Conservation (phyloP, 345 rosid species). For the Lenwebbia sp. region DNA sequence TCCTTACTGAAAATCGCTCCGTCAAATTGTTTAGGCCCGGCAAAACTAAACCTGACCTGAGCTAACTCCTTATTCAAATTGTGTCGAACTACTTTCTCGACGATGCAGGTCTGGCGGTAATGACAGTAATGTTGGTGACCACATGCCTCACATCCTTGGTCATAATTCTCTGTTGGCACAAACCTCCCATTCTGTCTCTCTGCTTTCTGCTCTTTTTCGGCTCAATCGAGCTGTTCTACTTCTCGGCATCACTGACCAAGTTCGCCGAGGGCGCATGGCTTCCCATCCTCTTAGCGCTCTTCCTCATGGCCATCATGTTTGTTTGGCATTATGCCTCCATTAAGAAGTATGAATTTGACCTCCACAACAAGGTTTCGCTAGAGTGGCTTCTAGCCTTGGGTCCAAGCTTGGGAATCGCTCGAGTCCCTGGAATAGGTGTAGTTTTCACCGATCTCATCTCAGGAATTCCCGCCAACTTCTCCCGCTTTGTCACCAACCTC, state of each 20-base stretch:
- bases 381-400: conserved; percentile 98
- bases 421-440: conserved; percentile 92
- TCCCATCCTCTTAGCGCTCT: conserved; percentile 85
- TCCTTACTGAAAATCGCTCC: background rate
- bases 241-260: conserved; percentile 95
- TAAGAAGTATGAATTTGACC: conserved; percentile 87
- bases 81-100: background rate
- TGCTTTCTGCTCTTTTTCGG: conserved; percentile 78
- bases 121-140: conserved; percentile 98
- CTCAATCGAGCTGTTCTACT: conserved; percentile 80
- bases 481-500: conserved; percentile 96
- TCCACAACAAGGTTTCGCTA: conserved; percentile 90
- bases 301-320: conserved; percentile 85
- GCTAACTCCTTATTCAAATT: background rate
- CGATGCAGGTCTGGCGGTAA: conserved; percentile 85
- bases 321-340: conserved; percentile 95
- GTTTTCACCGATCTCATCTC: conserved; percentile 93
- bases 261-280: conserved; percentile 99
- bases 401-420: conserved; percentile 78
- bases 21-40: background rate
- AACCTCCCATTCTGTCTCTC: conserved; percentile 69
- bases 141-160: conserved; percentile 91
- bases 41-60: background rate
- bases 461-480: conserved; percentile 95
- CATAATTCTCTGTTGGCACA: conserved; percentile 89